Evolutionary conservation across 768 basidiomycete genomes (phyloP).

Genomic region (Calocera viscosa): DNA sequence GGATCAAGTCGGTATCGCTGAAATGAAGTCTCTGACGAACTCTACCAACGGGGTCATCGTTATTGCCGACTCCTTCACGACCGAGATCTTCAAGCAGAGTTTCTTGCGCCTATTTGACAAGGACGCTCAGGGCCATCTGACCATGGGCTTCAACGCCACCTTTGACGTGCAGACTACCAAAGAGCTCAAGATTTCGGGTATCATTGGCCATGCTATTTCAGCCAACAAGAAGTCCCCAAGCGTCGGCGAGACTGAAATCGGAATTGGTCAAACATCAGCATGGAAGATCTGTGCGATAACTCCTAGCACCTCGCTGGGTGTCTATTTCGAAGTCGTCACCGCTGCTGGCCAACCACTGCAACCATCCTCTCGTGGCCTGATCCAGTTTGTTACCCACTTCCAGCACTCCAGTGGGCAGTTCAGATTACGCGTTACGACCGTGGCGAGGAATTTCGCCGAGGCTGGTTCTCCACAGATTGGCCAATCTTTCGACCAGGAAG

Average conservation of each 20-base stretch:
- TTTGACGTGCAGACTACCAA: constrained; percentile 99
- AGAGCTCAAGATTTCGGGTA: constrained; percentile 93
- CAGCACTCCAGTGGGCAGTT: constrained; percentile 94
- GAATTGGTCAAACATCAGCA: constrained; percentile 94
- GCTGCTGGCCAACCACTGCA: constrained; percentile 87
- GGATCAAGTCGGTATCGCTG: constrained; percentile 91
- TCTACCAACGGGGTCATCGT: constrained; percentile 95
- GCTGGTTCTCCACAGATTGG: constrained; percentile 91
- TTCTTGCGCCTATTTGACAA: constrained; percentile 88
- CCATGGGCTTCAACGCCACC: constrained; percentile 98
- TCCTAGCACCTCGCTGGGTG: constrained; percentile 74
- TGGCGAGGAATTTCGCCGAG: constrained; percentile 94
- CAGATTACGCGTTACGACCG: constrained; percentile 91
- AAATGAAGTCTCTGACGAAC: constrained; percentile 94
- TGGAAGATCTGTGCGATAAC: constrained; percentile 93
- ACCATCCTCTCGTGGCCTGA: constrained; percentile 81
- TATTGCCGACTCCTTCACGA: constrained; percentile 90
- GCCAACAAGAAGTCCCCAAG: constrained; percentile 92
- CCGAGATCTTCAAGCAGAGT: constrained; percentile 97
- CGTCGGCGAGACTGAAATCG: constrained; percentile 98
- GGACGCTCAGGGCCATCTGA: constrained; percentile 79
- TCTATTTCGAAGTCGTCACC: constrained; percentile 97
- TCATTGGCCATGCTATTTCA: constrained; percentile 95
- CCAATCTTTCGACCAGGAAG: constrained; percentile 93
- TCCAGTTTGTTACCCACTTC: constrained; percentile 98